phyloP scores from a whole-genome alignment of 108 stramenopile species.

The Skeletonema grethae region DNA sequence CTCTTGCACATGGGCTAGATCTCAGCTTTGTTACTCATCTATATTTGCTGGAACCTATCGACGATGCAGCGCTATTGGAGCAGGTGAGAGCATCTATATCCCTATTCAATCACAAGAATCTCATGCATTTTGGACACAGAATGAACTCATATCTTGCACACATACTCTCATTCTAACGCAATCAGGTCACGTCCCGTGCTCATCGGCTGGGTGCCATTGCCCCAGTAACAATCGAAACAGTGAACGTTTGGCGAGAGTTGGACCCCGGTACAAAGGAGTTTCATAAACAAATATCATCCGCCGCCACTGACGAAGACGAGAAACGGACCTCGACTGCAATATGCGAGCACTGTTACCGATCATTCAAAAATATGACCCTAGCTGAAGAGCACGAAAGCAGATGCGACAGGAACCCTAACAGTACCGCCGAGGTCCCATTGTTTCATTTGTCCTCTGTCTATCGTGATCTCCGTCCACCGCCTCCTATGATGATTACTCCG shows the following conservation, averaged over 20 bases:
- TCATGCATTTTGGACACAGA: neutral
- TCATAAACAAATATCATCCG: conserved; percentile 23
- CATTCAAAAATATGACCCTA: conserved; percentile 32
- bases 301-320: conserved; percentile 12
- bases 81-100: conserved; percentile 23
- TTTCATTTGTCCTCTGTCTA: conserved; percentile 63
- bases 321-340: conserved; percentile 33
- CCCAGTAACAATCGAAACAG: conserved; percentile 69
- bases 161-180: neutral
- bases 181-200: conserved; percentile 68
- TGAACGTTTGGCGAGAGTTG: conserved; percentile 48
- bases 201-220: conserved; percentile 78
- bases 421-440: conserved; percentile 27
- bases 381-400: conserved; percentile 51
- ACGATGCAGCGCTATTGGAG: conserved; percentile 72
- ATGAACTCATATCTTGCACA: neutral
- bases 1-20: conserved; percentile 75
- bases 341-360: conserved; percentile 56
- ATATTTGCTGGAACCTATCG: conserved; percentile 78
- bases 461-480: conserved; percentile 48
- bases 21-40: conserved; percentile 84
- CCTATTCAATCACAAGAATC: neutral
- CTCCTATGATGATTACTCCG: conserved; percentile 23
- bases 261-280: conserved; percentile 44
- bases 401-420: conserved; percentile 54